phyloP scores from a whole-genome alignment of 2,329 filamentous ascomycete genomes.

The Sordariomycetes sp. region DNA sequence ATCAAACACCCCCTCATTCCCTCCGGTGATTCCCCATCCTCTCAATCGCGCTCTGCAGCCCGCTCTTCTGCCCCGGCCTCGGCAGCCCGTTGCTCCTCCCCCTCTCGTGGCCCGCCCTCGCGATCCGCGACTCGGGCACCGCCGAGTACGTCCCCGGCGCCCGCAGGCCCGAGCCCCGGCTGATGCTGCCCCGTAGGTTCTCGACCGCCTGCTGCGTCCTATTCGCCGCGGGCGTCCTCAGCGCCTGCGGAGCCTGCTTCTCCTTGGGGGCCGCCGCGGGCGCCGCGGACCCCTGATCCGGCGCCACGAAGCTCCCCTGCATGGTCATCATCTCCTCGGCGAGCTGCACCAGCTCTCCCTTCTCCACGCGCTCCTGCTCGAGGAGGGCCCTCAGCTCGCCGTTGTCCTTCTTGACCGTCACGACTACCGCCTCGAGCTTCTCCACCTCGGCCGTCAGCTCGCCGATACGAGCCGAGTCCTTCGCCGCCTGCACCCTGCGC shows the following conservation, averaged over 20 bases:
- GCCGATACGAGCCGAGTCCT: constrained; percentile 55
- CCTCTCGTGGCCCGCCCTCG: constrained; percentile 31
- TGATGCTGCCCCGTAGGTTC: constrained; percentile 43
- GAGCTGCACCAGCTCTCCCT: constrained; percentile 70
- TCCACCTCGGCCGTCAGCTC: constrained; percentile 65
- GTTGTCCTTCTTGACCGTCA: constrained; percentile 60
- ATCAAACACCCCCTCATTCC: constrained; percentile 7
- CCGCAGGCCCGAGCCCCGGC: constrained; percentile 46
- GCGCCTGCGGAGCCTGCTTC: neutral
- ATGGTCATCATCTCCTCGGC: constrained; percentile 78
- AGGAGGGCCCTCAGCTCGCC: constrained; percentile 53
- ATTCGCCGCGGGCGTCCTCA: constrained; percentile 16
- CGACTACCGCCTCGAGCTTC: constrained; percentile 63
- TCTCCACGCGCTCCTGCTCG: constrained; percentile 68
- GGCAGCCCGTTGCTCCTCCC: constrained; percentile 31
- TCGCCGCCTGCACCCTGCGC: constrained; percentile 45
- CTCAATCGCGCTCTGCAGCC: constrained; percentile 79
- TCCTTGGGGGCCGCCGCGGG: neutral
- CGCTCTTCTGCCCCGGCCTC: constrained; percentile 30
- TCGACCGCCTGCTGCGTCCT: constrained; percentile 24
- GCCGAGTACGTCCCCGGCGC: constrained; percentile 42
- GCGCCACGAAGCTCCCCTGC: constrained; percentile 33
- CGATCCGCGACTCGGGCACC: constrained; percentile 32
- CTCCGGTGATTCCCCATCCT: constrained; percentile 62
- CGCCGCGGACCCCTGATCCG: constrained; percentile 25